Conservation (phyloP, 1,284 basidiomycete genomes). For the Mycena sp. region DNA sequence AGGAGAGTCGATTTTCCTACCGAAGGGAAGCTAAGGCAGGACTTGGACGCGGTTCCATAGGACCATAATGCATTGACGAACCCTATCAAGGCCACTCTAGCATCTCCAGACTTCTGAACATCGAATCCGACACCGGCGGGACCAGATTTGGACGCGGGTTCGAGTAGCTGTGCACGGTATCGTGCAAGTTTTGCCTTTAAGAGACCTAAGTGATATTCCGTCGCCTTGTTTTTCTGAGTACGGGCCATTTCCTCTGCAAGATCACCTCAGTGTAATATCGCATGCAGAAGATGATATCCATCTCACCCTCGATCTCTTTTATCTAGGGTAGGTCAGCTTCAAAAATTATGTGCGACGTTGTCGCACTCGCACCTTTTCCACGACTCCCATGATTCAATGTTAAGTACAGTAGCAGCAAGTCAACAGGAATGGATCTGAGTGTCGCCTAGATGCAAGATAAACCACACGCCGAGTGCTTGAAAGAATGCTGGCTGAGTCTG, state of each 20-base stretch:
- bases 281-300: constrained; percentile 16
- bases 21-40: constrained; percentile 66
- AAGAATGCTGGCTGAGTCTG: too few relatives aligned
- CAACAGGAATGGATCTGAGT: too few relatives aligned
- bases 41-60: neutral
- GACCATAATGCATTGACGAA: constrained; percentile 39
- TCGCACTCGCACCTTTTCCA: constrained; percentile 87
- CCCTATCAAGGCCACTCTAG: constrained; percentile 92
- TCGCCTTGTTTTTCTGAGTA: constrained; percentile 95
- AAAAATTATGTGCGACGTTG: too few relatives aligned
- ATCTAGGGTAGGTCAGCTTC: constrained; percentile 73
- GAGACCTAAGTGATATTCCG: constrained; percentile 90
- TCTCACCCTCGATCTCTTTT: constrained; percentile 91
- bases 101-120: constrained; percentile 92
- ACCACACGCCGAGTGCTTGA: too few relatives aligned
- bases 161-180: constrained; percentile 90
- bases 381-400: constrained; percentile 76
- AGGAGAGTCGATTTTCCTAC: constrained; percentile 96
- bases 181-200: constrained; percentile 93
- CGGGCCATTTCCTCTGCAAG: constrained; percentile 91
- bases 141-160: constrained; percentile 84
- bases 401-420: too few relatives aligned
- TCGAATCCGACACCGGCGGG: constrained; percentile 91
- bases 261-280: neutral
- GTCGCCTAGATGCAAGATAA: too few relatives aligned